Base-by-base conservation (phyloP, 306 rosid genomes). In the Gillenia trifoliata region DNA sequence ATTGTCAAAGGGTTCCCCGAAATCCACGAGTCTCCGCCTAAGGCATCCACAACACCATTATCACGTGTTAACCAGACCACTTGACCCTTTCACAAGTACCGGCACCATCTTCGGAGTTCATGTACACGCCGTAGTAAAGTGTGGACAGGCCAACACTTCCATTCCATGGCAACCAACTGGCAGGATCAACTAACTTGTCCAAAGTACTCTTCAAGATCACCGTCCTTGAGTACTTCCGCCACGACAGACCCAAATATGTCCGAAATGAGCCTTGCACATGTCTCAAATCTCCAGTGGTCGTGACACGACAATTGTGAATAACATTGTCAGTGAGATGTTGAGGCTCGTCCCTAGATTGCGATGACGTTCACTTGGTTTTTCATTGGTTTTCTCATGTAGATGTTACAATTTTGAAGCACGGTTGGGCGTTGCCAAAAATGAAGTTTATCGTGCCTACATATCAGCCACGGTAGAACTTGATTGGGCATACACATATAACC, bases 391-490 rank as follows among this genome's bases (percentile, higher is more conserved):
- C 91, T 80, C 2, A 76, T 86, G 60, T 66, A 80, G 78, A 91
- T 85, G 80, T 88, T 86, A 73, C 92, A 89, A 79, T 81, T 88
- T 47, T 93, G 98, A 54, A 93, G 64, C 16, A 93, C 77, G 0
- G 69, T 72, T 0, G 23, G 1, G 90, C 89, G 72, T 91, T 86
- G 3, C 97, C 97, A 49, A 74, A 91, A 26, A 93, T 84, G 89
- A 93, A 86, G 79, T 89, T 97, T 1, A 89, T 2, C 23, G 98
- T 91, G 70, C 97, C 60, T 88, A 83, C 11, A 91, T 72, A 64
- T 87, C 66, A 19, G 10, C 89, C 97, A 0, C 97, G 92, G 84
- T 88, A 91, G 88, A 91, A 93, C 56, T 93, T 97, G 26, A 93
- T 16, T 78, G 82, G 5, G 96, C 52, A 75, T 81, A 76, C 8